phyloP scores from a whole-genome alignment of 441 rosid genomes.

The Arabidopsis lyrata region DNA sequence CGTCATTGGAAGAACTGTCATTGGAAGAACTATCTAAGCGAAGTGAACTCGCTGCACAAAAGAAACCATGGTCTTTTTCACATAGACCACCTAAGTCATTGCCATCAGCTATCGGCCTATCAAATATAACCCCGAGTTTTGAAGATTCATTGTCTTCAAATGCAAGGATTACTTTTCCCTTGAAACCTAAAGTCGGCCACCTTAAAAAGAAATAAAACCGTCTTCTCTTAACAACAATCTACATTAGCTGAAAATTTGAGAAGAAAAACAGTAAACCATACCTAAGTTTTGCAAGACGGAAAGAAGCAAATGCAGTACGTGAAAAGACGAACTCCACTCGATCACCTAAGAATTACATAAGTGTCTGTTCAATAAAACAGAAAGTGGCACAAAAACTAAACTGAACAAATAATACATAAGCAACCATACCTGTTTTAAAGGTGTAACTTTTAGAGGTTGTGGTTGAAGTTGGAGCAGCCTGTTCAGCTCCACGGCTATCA shows the following conservation, averaged over 20 bases:
- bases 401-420: no score
- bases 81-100: conserved; percentile 94
- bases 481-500: no score
- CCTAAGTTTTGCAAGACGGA: no score
- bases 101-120: conserved; percentile 86
- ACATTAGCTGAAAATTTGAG: background rate
- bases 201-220: conserved; percentile 43
- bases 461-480: no score
- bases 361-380: no score
- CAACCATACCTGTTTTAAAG: no score
- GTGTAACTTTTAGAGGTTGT: no score
- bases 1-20: conserved; percentile 45
- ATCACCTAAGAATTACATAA: no score
- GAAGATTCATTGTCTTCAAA: conserved; percentile 92
- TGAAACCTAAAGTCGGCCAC: conserved; percentile 82
- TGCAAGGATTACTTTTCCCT: conserved; percentile 92
- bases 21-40: conserved; percentile 77
- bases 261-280: no score
- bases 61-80: conserved; percentile 91
- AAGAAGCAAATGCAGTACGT: no score
- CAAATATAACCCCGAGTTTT: conserved; percentile 94
- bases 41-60: conserved; percentile 79
- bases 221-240: background rate
- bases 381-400: no score
- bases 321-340: no score